These are phyloP conservation scores for Apiospora saccharicola DNA, from an alignment of 2,329 filamentous ascomycete genomes.

Conservation along the genomic window DNA sequence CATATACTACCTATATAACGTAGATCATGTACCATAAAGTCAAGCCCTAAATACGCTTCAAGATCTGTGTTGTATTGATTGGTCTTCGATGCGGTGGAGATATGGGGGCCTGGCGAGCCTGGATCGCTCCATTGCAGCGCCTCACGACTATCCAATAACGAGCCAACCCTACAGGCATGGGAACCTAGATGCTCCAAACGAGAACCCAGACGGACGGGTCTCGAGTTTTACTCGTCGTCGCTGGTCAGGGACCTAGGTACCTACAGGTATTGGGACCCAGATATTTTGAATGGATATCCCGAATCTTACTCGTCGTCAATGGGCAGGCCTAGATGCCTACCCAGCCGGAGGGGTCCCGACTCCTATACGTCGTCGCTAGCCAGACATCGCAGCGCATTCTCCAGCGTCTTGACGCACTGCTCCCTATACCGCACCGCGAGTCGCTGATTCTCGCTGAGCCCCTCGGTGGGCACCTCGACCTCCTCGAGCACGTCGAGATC, in stretches of 20 bases:
- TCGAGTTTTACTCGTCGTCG: no score
- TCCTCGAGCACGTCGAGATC: conserved; percentile 57
- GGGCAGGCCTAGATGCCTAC: background rate
- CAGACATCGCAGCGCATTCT: conserved; percentile 46
- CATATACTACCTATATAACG: background rate
- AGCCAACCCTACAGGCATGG: background rate
- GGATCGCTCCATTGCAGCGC: background rate
- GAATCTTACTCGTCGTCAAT: no score
- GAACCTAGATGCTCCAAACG: no score
- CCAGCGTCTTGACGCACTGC: conserved; percentile 57
- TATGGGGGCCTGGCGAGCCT: background rate
- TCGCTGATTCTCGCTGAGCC: conserved; percentile 52
- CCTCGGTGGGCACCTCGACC: conserved; percentile 48
- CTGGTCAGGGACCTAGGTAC: background rate
- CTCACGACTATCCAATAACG: background rate
- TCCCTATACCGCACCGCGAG: conserved; percentile 58
- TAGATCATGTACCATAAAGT: background rate
- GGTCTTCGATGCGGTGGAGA: background rate
- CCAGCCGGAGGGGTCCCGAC: background rate
- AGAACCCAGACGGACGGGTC: no score
- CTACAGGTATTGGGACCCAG: background rate
- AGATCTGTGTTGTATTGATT: background rate
- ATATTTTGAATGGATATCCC: no score
- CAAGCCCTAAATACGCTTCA: background rate
- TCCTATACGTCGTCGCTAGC: background rate